Evolutionary conservation across 2,329 filamentous ascomycete species (phyloP), one percentile per base, ranked within the genome.

Genomic region (Saccharata proteae): DNA sequence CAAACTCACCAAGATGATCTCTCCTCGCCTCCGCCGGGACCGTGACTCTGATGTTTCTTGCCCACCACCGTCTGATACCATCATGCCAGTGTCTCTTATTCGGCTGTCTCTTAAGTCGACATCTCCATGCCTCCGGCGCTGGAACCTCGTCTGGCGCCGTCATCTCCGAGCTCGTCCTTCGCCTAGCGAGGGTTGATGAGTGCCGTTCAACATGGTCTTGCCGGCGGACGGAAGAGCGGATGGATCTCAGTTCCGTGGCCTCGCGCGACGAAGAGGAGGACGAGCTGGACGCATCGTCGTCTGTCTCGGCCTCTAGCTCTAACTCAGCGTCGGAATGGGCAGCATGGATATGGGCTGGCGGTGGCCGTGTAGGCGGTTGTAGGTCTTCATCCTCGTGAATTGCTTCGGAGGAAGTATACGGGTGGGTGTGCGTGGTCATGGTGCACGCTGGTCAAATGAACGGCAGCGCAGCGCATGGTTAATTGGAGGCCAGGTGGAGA

Each of bases 1-100:
- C 17, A 22, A 6, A 40, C 59, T 32, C 58, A 72, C 70, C 69
- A 24, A 75, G 43, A 50, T 74, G 68, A 44, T 74, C 69, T 48
- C 69, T 56, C 40, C 63, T 64, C 28, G 58, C 48, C 16, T 58
- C 55, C 37, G 65, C 62, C 10, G 65, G 61, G 11, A 74, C 67
- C 4, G 59, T 53, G 5, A 71, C 48, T 31, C 54, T 59, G 29
- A 74, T 47, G 37, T 73, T 58, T 16, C 57, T 52, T 23, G 51
- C 49, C 67, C 69, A 73, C 37, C 65, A 64, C 29, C 44, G 55
- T 16, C 44, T 43, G 12, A 60, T 28, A n/a, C 47, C 42, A 30
- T 53, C 44, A 32, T 52, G 54, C 56, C 58, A 61, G n/a, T n/a
- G n/a, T n/a, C n/a, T n/a, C n/a, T n/a, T n/a, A n/a, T n/a, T n/a